phyloP scores from a whole-genome alignment of 306 rosid species.

The Arachis hypogaea region DNA sequence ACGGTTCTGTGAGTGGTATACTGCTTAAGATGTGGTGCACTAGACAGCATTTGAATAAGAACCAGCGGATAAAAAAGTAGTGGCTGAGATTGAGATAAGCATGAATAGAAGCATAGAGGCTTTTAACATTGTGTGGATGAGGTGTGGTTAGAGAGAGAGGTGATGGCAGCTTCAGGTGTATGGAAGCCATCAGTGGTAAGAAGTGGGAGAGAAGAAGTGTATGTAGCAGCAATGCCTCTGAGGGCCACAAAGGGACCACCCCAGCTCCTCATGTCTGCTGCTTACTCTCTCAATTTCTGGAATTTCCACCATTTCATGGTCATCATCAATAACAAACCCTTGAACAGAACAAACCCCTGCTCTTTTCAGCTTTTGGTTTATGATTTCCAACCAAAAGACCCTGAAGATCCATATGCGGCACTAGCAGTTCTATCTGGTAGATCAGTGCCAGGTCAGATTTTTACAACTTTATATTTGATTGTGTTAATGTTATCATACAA shows the following conservation, averaged over 20 bases:
- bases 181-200: conserved; percentile 31
- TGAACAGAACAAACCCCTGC: not conserved
- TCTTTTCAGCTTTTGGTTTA: conserved; percentile 71
- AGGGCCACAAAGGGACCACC: conserved; percentile 91
- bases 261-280: conserved; percentile 72
- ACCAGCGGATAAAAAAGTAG: too few relatives aligned
- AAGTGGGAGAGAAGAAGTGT: conserved; percentile 65
- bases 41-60: too few relatives aligned
- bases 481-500: not conserved
- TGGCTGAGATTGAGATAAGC: too few relatives aligned
- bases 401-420: conserved; percentile 75
- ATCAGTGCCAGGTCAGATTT: conserved; percentile 64
- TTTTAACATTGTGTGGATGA: too few relatives aligned
- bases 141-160: too few relatives aligned
- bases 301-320: conserved; percentile 92
- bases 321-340: conserved; percentile 43
- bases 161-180: too few relatives aligned
- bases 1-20: too few relatives aligned
- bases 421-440: conserved; percentile 74
- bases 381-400: conserved; percentile 98
- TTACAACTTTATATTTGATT: not conserved
- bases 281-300: conserved; percentile 77
- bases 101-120: too few relatives aligned
- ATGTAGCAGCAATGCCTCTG: conserved; percentile 83
- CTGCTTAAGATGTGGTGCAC: too few relatives aligned